These are phyloP conservation scores for Periconia digitata DNA, from an alignment of 2,329 filamentous ascomycete species.

Conservation along the genomic window DNA sequence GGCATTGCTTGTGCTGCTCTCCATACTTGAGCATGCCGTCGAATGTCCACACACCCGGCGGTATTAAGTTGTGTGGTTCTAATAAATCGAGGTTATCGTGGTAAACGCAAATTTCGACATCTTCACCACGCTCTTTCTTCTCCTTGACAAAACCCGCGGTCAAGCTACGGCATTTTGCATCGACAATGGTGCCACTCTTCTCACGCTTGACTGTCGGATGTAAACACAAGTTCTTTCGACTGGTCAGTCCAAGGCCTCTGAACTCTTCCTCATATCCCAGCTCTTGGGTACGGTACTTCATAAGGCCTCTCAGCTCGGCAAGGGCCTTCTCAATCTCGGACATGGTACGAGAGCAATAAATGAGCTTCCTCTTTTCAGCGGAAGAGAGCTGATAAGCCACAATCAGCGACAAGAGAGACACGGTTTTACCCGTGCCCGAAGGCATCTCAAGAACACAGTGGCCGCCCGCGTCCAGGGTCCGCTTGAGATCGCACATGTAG, in stretches of 20 bases:
- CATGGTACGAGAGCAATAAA: constrained; percentile 99
- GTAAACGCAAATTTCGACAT: constrained; percentile 91
- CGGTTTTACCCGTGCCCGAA: constrained; percentile 96
- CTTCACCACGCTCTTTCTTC: constrained; percentile 93
- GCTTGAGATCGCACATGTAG: constrained; percentile 84
- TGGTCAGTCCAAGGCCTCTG: constrained; percentile 85
- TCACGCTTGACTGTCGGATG: constrained; percentile 95
- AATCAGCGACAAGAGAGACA: constrained; percentile 91
- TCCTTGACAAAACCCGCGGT: constrained; percentile 97
- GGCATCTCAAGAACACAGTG: constrained; percentile 99
- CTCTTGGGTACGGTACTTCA: constrained; percentile 90
- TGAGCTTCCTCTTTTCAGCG: constrained; percentile 90
- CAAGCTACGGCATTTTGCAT: constrained; percentile 91
- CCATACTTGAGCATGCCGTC: constrained; percentile 87
- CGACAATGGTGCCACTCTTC: constrained; percentile 91
- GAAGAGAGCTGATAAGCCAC: constrained; percentile 95
- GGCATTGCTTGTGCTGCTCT: constrained; percentile 94
- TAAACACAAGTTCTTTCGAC: constrained; percentile 94
- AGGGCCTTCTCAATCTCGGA: constrained; percentile 98
- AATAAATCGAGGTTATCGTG: constrained; percentile 97
- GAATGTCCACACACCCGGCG: constrained; percentile 93
- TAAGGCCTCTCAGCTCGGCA: constrained; percentile 84
- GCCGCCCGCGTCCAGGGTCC: constrained; percentile 88
- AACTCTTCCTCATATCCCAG: constrained; percentile 94
- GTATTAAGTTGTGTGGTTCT: constrained; percentile 91